Percentiles rank a stretch among this genome's conserved stretches.
Conservation (phyloP, 257 asterid genomes). For the Avicennia marina region DNA sequence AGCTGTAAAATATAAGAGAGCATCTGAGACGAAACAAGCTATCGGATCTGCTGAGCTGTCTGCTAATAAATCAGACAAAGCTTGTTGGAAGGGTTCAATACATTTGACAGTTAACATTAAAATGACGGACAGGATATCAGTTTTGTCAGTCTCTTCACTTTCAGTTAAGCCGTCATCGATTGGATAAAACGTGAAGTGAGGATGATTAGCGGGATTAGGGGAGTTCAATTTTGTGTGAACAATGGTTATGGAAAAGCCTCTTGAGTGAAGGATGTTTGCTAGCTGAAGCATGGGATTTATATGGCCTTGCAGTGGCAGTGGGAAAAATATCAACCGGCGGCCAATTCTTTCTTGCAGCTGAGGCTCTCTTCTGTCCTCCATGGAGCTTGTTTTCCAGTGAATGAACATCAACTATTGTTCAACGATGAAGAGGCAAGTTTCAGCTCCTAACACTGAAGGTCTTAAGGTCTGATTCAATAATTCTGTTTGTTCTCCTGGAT, state of each 20-base stretch:
- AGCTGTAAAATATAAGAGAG: slow-evolving; percentile 12
- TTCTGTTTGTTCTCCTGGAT: too few relatives aligned
- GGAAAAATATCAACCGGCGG: neutral
- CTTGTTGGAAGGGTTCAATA: slow-evolving; percentile 15
- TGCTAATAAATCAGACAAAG: slow-evolving; percentile 4
- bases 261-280: too few relatives aligned
- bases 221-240: too few relatives aligned
- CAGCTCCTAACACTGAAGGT: too few relatives aligned
- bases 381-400: too few relatives aligned
- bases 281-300: neutral
- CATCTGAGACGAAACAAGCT: slow-evolving; percentile 24
- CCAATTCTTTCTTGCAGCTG: too few relatives aligned
- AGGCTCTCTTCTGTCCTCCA: too few relatives aligned
- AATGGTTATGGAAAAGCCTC: too few relatives aligned
- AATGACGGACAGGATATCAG: slow-evolving; percentile 13
- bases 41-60: slow-evolving; percentile 15
- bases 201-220: too few relatives aligned
- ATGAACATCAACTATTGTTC: too few relatives aligned
- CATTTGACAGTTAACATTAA: slow-evolving; percentile 15
- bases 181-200: neutral
- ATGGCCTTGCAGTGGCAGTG: neutral
- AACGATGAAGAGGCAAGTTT: too few relatives aligned
- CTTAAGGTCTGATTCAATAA: too few relatives aligned
- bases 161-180: slow-evolving; percentile 10
- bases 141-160: neutral